Conservation (phyloP, 352 stramenopile species). For the Thalassiosira livingstoniorum region DNA sequence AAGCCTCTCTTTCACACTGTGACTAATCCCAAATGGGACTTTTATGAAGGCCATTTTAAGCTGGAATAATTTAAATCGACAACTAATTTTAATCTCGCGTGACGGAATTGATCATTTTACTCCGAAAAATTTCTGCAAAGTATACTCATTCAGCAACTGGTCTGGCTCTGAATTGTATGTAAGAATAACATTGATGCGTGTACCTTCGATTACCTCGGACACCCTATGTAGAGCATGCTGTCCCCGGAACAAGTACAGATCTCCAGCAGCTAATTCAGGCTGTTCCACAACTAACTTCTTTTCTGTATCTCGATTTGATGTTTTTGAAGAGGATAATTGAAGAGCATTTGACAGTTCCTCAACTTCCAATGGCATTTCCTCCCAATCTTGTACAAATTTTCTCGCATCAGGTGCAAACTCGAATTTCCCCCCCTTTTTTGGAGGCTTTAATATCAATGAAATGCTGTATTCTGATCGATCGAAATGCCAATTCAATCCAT, state of each 20-base stretch:
- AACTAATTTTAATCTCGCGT: too few relatives aligned
- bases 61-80: too few relatives aligned
- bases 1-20: too few relatives aligned
- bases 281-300: slow-evolving; percentile 16
- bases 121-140: slow-evolving; percentile 55
- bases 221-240: slow-evolving; percentile 51
- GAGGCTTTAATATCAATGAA: slow-evolving; percentile 46
- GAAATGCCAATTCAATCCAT: slow-evolving; percentile 55
- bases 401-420: slow-evolving; percentile 50
- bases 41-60: too few relatives aligned
- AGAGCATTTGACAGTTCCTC: slow-evolving; percentile 19
- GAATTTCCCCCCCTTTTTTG: slow-evolving; percentile 40
- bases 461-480: slow-evolving; percentile 56
- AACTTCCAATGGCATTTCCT: slow-evolving; percentile 36
- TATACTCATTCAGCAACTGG: slow-evolving; percentile 36
- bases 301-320: background rate
- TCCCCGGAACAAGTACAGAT: slow-evolving; percentile 55
- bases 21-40: too few relatives aligned
- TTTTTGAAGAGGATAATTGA: background rate
- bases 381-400: slow-evolving; percentile 36
- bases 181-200: slow-evolving; percentile 54
- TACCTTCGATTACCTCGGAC: slow-evolving; percentile 45
- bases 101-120: slow-evolving; percentile 3
- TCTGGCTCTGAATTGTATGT: slow-evolving; percentile 44
- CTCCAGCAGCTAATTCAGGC: slow-evolving; percentile 33